Conservation (phyloP, 306 rosid species). For the Carpinus fangiana region DNA sequence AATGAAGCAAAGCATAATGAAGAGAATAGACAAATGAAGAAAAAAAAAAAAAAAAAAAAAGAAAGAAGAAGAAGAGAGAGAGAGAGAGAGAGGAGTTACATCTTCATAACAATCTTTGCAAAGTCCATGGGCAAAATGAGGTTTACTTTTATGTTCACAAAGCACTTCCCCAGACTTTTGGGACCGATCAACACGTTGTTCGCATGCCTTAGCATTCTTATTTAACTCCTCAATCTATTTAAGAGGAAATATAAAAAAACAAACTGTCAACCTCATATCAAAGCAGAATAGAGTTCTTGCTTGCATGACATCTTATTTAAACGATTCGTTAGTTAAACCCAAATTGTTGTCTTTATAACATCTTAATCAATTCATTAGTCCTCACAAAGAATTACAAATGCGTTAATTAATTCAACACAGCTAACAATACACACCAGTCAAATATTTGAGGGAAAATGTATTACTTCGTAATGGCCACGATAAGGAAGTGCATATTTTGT, state of each 20-base stretch:
- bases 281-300: conserved; percentile 5
- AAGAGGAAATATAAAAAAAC: background rate
- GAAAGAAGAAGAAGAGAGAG: no score
- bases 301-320: background rate
- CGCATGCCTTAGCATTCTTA: conserved; percentile 39
- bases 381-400: background rate
- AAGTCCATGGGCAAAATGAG: conserved; percentile 73
- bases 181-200: conserved; percentile 31
- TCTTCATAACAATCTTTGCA: conserved; percentile 73
- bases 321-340: background rate
- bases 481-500: background rate
- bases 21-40: conserved; percentile 1
- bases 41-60: no score
- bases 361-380: conserved; percentile 1
- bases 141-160: conserved; percentile 58
- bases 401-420: background rate
- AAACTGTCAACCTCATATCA: background rate
- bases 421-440: background rate
- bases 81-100: conserved; percentile 44
- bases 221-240: conserved; percentile 59
- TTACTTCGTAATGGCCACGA: background rate
- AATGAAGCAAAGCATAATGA: background rate
- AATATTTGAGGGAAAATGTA: background rate
- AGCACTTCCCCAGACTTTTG: conserved; percentile 44
- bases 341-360: background rate